Conservation (phyloP, 2,329 filamentous ascomycete species). For the Pseudocercospora cruenta region DNA sequence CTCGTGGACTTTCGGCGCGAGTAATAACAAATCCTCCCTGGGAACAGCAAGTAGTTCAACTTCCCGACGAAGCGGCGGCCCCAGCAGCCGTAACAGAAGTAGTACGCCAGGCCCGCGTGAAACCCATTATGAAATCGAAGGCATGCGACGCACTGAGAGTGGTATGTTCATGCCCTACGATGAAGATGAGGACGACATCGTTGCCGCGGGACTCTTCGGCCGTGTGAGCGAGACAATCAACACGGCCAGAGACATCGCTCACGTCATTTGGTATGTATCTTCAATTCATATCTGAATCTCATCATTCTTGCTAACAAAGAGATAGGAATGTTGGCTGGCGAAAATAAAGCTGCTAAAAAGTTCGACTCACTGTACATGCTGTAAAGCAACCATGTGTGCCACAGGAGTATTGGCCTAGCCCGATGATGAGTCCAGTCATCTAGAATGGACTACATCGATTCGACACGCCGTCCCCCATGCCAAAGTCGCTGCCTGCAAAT, state of each 20-base stretch:
- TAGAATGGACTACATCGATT: background rate
- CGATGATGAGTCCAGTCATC: background rate
- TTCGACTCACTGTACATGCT: background rate
- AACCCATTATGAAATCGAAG: conserved; percentile 55
- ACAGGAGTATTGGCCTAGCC: background rate
- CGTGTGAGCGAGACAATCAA: conserved; percentile 78
- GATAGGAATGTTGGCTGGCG: conserved; percentile 63
- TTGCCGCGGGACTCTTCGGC: conserved; percentile 68
- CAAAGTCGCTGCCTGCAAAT: background rate
- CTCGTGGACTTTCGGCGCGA: conserved; percentile 40
- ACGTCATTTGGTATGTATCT: conserved; percentile 59
- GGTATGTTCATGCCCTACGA: conserved; percentile 92
- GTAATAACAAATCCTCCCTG: conserved; percentile 38
- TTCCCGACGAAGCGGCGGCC: conserved; percentile 39
- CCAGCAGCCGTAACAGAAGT: conserved; percentile 34
- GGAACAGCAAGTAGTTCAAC: conserved; percentile 27
- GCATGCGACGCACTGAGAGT: conserved; percentile 76
- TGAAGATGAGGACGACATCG: conserved; percentile 62
- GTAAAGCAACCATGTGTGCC: background rate
- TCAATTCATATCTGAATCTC: background rate
- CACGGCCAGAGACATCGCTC: conserved; percentile 65
- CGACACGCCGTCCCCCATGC: background rate
- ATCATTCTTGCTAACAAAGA: conserved; percentile 10
- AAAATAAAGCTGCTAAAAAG: conserved; percentile 43
- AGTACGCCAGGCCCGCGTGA: conserved; percentile 28